A percentile compares a stretch with the other conserved stretches of the same genome.
These are phyloP conservation scores for Diaporthe batatas DNA, from an alignment of 2,329 filamentous ascomycete species.

Conservation along the genomic window DNA sequence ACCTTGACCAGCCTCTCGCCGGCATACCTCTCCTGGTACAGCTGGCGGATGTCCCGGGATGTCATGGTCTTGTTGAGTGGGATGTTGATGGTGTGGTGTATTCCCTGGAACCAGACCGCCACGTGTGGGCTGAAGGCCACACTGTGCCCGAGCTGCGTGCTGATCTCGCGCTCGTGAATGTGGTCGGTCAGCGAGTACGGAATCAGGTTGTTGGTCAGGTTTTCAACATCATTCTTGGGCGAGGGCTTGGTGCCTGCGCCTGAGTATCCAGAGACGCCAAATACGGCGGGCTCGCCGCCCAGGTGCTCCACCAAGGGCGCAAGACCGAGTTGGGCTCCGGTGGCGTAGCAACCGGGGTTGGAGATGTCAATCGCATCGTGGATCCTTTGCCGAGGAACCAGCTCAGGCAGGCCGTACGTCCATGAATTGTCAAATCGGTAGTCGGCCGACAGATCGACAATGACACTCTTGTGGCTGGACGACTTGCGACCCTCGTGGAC, in stretches of 20 bases:
- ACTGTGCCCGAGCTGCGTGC: constrained; percentile 77
- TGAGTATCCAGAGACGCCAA: constrained; percentile 94
- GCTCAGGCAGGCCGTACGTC: constrained; percentile 92
- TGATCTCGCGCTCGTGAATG: constrained; percentile 94
- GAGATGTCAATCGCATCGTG: constrained; percentile 84
- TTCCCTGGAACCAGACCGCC: constrained; percentile 97
- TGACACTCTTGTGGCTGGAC: constrained; percentile 73
- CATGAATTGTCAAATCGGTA: constrained; percentile 89
- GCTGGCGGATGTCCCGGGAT: constrained; percentile 89
- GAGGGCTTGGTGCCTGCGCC: constrained; percentile 95
- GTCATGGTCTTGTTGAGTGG: constrained; percentile 89
- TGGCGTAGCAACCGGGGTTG: constrained; percentile 96
- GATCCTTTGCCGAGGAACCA: constrained; percentile 82
- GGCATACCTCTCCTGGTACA: constrained; percentile 96
- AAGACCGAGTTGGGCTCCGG: constrained; percentile 90
- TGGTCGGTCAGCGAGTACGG: constrained; percentile 94
- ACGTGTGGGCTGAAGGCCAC: constrained; percentile 95
- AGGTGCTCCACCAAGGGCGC: constrained; percentile 83
- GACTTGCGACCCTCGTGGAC: constrained; percentile 76
- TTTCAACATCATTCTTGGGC: constrained; percentile 90
- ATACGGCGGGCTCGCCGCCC: constrained; percentile 83
- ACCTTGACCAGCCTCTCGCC: constrained; percentile 97
- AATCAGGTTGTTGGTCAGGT: constrained; percentile 88
- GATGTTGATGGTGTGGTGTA: constrained; percentile 91
- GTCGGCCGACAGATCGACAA: constrained; percentile 96